These are phyloP conservation scores for Fusarium verticillioides DNA, from an alignment of 2,329 filamentous ascomycete species.

Conservation along the genomic window DNA sequence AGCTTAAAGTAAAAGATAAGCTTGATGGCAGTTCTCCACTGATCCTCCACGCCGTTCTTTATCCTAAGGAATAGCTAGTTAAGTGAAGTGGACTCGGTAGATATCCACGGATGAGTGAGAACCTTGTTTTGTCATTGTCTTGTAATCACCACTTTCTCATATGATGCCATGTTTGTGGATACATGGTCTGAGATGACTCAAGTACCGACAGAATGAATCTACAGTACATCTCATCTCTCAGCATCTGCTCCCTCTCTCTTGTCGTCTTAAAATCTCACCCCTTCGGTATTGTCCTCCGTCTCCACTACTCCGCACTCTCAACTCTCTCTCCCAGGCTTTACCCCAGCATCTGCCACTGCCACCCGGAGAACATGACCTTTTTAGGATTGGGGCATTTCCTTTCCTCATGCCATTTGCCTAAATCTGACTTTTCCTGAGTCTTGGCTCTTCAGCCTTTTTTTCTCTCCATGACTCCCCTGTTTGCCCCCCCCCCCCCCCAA, in stretches of 20 bases:
- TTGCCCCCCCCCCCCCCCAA: constrained; percentile 1
- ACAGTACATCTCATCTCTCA: constrained; percentile 14
- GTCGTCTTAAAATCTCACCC: constrained; percentile 21
- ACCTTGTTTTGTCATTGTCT: background rate
- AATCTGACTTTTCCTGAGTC: constrained; percentile 6
- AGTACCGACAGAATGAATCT: constrained; percentile 21
- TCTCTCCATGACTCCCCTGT: background rate
- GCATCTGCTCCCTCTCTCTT: background rate
- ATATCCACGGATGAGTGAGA: background rate
- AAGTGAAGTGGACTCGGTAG: background rate
- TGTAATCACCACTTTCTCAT: background rate
- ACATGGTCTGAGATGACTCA: constrained; percentile 32
- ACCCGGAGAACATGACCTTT: constrained; percentile 6
- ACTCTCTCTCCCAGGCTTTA: background rate
- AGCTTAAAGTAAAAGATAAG: constrained; percentile 28
- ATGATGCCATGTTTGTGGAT: constrained; percentile 22
- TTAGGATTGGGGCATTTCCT: background rate
- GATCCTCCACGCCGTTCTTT: constrained; percentile 15
- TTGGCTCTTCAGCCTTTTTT: constrained; percentile 3
- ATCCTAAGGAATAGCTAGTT: background rate
- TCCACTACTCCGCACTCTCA: constrained; percentile 42
- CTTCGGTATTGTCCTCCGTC: constrained; percentile 19
- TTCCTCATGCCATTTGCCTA: background rate
- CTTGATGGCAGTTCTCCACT: constrained; percentile 28
- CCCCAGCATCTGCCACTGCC: constrained; percentile 5